Base-by-base conservation (phyloP, 2,329 filamentous ascomycete genomes). In the Sarocladium brachiariae region DNA sequence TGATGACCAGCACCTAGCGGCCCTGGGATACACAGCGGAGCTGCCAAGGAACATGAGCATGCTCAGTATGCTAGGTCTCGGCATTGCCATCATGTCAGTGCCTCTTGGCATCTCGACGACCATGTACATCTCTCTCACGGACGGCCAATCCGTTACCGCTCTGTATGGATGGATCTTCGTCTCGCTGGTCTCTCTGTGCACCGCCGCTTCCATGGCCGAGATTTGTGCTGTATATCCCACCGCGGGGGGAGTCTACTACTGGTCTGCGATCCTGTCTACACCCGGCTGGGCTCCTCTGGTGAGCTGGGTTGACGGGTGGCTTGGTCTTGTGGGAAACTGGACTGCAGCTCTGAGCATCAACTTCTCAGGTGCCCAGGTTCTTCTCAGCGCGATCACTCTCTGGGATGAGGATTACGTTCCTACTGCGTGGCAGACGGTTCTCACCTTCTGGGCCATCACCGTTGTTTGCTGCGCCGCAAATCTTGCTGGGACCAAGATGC, bases 281-380 rank as follows among this genome's bases (percentile, higher is more conserved):
- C 74, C 75, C 56, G 67, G 65, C 47, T 86, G 77, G 73, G 78
- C 80, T 23, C 80, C 81, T 0, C 65, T 82, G 19, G 75, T 87
- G 30, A 85, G 81, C 45, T 89, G 84, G 73, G 76, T 84, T 53
- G 87, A 84, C 2, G 86, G 85, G 41, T 89, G 85, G 85, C 85
- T 84, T 57, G 84, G 82, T 54, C 78, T 84, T 50, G 83, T 83
- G 25, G 8, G 24, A n/a, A 16, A 4, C 14, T 14, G 33, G 43
- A 47, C 43, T 18, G 43, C 33, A 4, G 33, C 43, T 5, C 46
- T 49, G 2, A 86, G 82, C 1, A 86, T 83, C 54, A 85, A 85
- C n/a, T 76, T 88, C 38, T 74, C 87, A 4, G 84, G 83, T 38
- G 84, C 81, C 53, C 78, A 86, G 62, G 75, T 89, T 48, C 78